Conservation (phyloP, 768 basidiomycete species). For the Naganishia vaughanmartiniae region DNA sequence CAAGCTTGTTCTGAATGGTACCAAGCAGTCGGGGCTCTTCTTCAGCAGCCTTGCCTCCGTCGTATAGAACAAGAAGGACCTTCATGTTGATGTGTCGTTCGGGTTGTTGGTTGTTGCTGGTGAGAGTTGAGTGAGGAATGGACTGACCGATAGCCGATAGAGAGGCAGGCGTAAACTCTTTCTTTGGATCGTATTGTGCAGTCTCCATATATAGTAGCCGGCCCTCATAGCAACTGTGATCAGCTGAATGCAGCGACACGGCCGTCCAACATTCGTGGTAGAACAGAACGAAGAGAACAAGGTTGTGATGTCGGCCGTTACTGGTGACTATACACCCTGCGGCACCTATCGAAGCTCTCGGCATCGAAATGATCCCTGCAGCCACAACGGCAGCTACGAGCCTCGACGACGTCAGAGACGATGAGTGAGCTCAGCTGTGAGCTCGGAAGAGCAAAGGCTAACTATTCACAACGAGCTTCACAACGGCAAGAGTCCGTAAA, state of each 20-base stretch:
- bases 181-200: too few species aligned
- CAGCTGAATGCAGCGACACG: too few species aligned
- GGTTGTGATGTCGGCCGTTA: not conserved
- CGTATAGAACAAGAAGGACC: conserved; percentile 35
- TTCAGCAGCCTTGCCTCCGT: conserved; percentile 42
- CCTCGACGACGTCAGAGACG: not conserved
- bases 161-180: not conserved
- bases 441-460: not conserved
- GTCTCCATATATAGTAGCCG: too few species aligned
- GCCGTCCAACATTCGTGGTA: too few species aligned
- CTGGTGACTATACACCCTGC: not conserved
- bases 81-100: conserved; percentile 20
- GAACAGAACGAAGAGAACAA: not conserved
- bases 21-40: conserved; percentile 50
- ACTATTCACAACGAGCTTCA: too few species aligned
- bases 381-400: too few species aligned
- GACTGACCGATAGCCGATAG: not conserved
- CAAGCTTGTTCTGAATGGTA: conserved; percentile 61
- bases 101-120: too few species aligned
- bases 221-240: too few species aligned
- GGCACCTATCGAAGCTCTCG: not conserved
- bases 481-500: too few species aligned
- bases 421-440: not conserved
- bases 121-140: not conserved
- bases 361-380: not conserved